Evolutionary conservation across 2,329 filamentous ascomycete species (phyloP), one percentile per base, ranked within the genome.

Genomic region (Sphaceloma murrayae): DNA sequence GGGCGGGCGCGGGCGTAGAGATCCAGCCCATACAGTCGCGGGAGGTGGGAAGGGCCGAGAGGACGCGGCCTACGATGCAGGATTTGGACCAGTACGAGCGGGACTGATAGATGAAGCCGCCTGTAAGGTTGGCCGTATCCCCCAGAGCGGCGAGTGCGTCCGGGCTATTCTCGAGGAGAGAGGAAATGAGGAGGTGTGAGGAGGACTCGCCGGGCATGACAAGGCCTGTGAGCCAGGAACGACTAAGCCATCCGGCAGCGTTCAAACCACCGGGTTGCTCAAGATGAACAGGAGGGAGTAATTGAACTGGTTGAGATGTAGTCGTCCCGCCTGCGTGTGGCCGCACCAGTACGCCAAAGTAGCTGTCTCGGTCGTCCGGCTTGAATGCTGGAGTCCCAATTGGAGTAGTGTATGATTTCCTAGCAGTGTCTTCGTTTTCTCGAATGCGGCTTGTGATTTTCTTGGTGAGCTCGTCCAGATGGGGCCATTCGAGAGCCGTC

Each of bases 11-110:
- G 6, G n/a, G n/a, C n/a, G n/a, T n/a, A n/a, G 62, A 63, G 3
- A 74, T 62, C 74, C 74, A 77, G 5, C 72, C 73, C 69, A 75
- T 73, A 46, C 68, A 73, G 42, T 72, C 69, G 26, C 60, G 58
- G 4, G 66, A 63, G 10, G 62, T 66, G 5, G 63, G 56, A 19
- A 65, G 43, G 31, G 67, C 64, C 24, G 68, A 67, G 19, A 78
- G 48, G 1, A 77, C 70, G 19, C 72, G 65, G 0, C 69, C 71
- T n/a, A 74, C 64, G 22, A 77, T 62, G 29, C 67, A 73, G 32
- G 61, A 62, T 53, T 74, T 75, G 53, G 72, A 75, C 74, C 74
- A 78, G 65, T 69, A 78, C 34, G 66, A 70, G 24, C 62, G 62
- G 3, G 59, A 63, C 5, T 59, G 52, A 47, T 72, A 74, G 16